phyloP scores from a whole-genome alignment of 2,329 filamentous ascomycete species.

The Thielaviopsis musarum region DNA sequence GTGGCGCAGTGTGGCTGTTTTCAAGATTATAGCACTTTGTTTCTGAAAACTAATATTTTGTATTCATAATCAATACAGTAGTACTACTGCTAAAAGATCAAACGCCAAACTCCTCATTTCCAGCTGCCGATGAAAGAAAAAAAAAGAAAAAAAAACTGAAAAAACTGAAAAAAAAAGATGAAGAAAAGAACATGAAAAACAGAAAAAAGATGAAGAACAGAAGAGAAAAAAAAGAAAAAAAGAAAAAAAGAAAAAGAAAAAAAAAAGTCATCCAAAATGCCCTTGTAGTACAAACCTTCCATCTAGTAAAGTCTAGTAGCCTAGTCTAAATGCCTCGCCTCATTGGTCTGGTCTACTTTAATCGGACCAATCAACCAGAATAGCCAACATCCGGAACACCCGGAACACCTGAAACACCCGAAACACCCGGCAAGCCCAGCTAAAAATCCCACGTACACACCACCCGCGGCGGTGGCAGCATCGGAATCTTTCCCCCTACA shows the following conservation, averaged over 20 bases:
- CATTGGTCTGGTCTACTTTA: no score
- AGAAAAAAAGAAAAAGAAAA: neutral
- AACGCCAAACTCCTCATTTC: neutral
- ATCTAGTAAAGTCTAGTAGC: neutral
- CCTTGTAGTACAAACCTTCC: neutral
- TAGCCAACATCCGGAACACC: neutral
- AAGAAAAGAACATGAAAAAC: neutral
- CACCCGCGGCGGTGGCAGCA: constrained; percentile 61
- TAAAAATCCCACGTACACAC: constrained; percentile 61
- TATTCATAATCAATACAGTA: neutral
- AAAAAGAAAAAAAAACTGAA: constrained; percentile 2
- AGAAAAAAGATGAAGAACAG: no score
- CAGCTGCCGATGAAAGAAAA: no score
- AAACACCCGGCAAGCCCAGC: neutral
- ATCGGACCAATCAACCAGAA: no score
- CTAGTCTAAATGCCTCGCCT: no score
- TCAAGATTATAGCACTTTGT: no score
- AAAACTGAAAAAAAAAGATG: neutral
- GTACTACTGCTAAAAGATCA: neutral
- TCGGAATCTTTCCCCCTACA: constrained; percentile 53
- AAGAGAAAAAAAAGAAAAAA: neutral
- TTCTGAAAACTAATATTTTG: neutral
- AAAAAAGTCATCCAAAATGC: constrained; percentile 1
- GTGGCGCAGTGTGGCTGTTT: constrained; percentile 8
- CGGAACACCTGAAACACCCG: neutral